A percentile compares a stretch with the other conserved stretches of the same genome.
Evolutionary conservation across 192 early-diverging fungal species (phyloP).

Genomic region (Umbelopsis sp.): DNA sequence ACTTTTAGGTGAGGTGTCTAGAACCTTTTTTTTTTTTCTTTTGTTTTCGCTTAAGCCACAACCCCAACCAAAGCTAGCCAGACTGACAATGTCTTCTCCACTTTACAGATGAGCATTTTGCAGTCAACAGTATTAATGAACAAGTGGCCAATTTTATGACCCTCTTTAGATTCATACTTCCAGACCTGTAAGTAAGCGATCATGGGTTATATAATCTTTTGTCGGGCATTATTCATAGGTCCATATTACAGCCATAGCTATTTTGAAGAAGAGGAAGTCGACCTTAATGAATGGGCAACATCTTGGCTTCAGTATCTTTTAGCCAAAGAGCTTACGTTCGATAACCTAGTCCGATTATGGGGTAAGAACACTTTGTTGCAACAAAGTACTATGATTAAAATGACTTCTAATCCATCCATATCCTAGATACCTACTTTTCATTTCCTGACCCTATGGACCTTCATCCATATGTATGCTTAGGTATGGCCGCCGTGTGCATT

Average conservation of each 20-base stretch:
- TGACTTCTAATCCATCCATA: not conserved
- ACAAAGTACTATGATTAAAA: not conserved
- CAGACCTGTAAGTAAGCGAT: constrained; percentile 73
- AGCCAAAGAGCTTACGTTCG: constrained; percentile 81
- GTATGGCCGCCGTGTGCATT: constrained; percentile 29
- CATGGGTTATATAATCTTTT: no score
- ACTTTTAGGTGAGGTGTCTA: constrained; percentile 55
- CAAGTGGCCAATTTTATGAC: constrained; percentile 86
- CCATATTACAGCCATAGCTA: constrained; percentile 59
- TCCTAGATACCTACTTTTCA: constrained; percentile 82
- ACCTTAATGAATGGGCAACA: constrained; percentile 83
- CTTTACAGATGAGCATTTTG: constrained; percentile 67
- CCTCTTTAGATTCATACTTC: constrained; percentile 78
- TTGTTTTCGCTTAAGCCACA: no score
- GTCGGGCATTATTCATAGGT: not conserved
- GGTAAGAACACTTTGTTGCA: constrained; percentile 26
- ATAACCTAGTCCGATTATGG: constrained; percentile 81
- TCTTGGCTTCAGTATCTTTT: constrained; percentile 84
- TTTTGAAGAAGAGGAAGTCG: constrained; percentile 95
- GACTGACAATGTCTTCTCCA: no score
- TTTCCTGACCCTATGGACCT: constrained; percentile 71
- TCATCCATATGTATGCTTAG: constrained; percentile 84
- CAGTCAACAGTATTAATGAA: constrained; percentile 65
- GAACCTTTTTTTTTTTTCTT: not conserved
- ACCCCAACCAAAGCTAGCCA: no score